Base-by-base conservation (phyloP, 2,329 filamentous ascomycete genomes). In the Scedosporium apiospermum region DNA sequence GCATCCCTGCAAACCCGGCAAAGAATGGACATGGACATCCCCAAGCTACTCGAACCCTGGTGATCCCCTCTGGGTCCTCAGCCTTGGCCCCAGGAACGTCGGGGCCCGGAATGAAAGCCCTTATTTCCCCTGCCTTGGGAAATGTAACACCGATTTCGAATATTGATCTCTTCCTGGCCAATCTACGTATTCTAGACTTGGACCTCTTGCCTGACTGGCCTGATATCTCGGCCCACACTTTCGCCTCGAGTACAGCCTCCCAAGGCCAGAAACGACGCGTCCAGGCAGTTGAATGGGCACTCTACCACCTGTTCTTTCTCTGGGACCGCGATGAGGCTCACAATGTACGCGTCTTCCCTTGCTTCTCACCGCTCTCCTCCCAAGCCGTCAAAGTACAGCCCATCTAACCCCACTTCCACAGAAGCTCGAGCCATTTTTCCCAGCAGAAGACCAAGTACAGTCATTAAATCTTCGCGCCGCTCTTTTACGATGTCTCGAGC, bases 361-460 rank as follows among this genome's bases (percentile, higher is more conserved):
- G 16, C 51, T 7, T 27, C 12, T 30, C 14, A 14, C 30, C 49
- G 6, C 14, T 46, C 46, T 14, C 42, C 58, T 12, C 16, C 42
- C 30, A 34, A 44, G 60, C 10, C n/a, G 16, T 18, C 57, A 53
- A 53, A 53, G 64, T 44, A 53, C 18, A 41, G 7, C 21, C 12
- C 18, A 38, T 62, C 67, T 58, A 65, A 62, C 6, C 26, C 55
- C 34, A 62, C 57, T n/a, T 57, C 21, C 61, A 4, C 69, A 93
- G 89, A 97, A 95, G 81, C 81, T 98, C 9, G 87, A 88, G 63
- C 90, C 91, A 0, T 95, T 93, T 78, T 98, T 96, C 71, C 95
- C 95, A 16, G 91, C 95, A 0, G 82, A 90, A 66, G 93, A 97
- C 69, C 91, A 93, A 44, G 81, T 96, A 57, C 93, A 97, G 74